Evolutionary conservation across 2,329 filamentous ascomycete species (phyloP), one percentile per base, ranked within the genome.

Genomic region (Zelopaecilomyces penicillatus): DNA sequence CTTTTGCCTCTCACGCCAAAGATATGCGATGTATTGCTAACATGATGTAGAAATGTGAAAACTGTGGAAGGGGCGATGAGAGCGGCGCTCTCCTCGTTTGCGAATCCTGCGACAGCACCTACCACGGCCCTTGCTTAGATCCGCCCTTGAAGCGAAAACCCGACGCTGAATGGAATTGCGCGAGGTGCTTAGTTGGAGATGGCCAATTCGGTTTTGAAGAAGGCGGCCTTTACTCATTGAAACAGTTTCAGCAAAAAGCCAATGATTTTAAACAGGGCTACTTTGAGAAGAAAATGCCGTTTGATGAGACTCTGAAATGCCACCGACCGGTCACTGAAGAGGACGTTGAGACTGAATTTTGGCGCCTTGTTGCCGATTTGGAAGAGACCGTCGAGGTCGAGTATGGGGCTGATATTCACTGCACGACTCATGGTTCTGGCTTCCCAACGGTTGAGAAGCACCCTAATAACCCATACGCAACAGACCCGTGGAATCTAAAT

Each of bases 141-240:
- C 91, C 90, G 31, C 87, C 86, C 2, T 69, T 95, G 37, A 85
- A 83, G 54, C 70, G 76, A 6, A 80, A 85, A 51, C 88, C 89
- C 0, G 85, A 93, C 27, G 76, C 82, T 43, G 93, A 97, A 58
- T 98, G 93, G 93, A 91, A 97, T 61, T 98, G 93, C 54, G 85
- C 93, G 0, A 81, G 89, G 57, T 98, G 93, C 61, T 77, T 98
- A 28, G 93, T 98, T 27, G 93, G 93, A 39, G 95, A 95, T 45
- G 90, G 91, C 34, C 89, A 97, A 53, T 98, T 95, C 57, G 93
- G 93, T 0, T 98, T 98, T 50, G 91, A 97, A 60, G 93, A 98
- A 63, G 93, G 93, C 27, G 90, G 90, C 4, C 77, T 96, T 26
- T 98, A 98, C 65, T 98, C 93, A 0, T 72, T 98, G 28, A 89